Conservation (phyloP, 257 asterid genomes). For the Solanum bulbocastanum region DNA sequence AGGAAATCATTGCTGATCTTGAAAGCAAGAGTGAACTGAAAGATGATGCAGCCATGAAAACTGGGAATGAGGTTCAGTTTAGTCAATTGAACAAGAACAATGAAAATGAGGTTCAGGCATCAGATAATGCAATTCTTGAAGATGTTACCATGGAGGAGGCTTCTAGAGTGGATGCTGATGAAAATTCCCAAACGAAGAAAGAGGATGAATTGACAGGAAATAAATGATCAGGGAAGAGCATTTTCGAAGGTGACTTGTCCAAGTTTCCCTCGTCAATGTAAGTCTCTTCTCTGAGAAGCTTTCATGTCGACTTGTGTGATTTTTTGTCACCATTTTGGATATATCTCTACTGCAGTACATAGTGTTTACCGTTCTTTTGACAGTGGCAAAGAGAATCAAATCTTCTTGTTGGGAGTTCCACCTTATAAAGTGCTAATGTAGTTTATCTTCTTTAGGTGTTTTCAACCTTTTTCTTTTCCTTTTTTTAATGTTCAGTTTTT, state of each 20-base stretch:
- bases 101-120: not conserved
- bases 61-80: not conserved
- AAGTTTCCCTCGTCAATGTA: slow-evolving; percentile 19
- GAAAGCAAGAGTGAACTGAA: not conserved
- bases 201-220: not conserved
- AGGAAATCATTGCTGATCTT: not conserved
- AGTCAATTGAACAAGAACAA: not conserved
- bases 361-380: not conserved
- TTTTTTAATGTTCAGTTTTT: not conserved
- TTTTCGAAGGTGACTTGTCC: slow-evolving; percentile 19
- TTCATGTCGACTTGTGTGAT: not conserved
- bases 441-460: not conserved
- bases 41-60: not conserved
- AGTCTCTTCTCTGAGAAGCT: slow-evolving; percentile 8
- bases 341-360: not conserved
- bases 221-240: slow-evolving; percentile 15
- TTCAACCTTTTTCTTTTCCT: not conserved
- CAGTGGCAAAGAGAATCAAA: not conserved
- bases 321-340: not conserved
- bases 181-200: slow-evolving; percentile 1
- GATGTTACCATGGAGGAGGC: slow-evolving; percentile 8
- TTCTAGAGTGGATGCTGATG: not conserved
- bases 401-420: not conserved
- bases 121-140: not conserved
- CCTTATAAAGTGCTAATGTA: not conserved